Base-by-base conservation (phyloP, 768 basidiomycete genomes). In the Brasilioporus rufonigricans region DNA sequence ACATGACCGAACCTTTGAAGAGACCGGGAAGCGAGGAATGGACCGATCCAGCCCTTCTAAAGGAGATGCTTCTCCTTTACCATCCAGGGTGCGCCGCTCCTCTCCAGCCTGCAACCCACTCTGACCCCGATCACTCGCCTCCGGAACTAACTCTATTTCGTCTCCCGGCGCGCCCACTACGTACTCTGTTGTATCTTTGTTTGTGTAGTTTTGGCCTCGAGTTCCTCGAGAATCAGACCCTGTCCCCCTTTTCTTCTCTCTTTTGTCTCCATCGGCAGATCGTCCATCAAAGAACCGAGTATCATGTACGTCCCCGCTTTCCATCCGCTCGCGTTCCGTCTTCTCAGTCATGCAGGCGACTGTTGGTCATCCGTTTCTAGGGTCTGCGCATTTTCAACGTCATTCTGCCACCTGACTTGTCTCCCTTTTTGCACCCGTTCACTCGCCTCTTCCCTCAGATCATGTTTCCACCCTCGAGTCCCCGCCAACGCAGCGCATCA, bases 251-350 rank as follows among this genome's bases (percentile, higher is more conserved):
- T n/a, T n/a, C n/a, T 35, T 36, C 43, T 46, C 60, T 48, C 4
- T 18, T 14, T 27, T 39, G 16, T 23, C n/a, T 45, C 8, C 9
- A 1, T 48, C 44, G n/a, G 16, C 43, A 48, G 48, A 51, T 59
- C 39, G 24, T 43, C 45, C 45, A 52, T 60, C 57, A 39, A 44
- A 26, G 7, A 16, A 11, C 21, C 29, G 23, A 11, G 50, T 58
- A 51, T 59, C 33, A 70, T 70, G 66, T 68, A 46, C 19, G 66
- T 54, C 16, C 16, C 50, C 52, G 52, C 38, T 5, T 45, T 50
- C 16, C 45, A 23, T 40, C 41, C 23, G 16, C 9, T 0, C 26
- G 40, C 41, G 14, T 29, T 41, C 18, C 19, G 50, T 58, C 33
- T 38, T 41, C 41, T 53, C 32, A 41, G 40, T 44, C 57, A n/a